Evolutionary conservation across 2,329 filamentous ascomycete species (phyloP).

Genomic region (Microsporum canis): DNA sequence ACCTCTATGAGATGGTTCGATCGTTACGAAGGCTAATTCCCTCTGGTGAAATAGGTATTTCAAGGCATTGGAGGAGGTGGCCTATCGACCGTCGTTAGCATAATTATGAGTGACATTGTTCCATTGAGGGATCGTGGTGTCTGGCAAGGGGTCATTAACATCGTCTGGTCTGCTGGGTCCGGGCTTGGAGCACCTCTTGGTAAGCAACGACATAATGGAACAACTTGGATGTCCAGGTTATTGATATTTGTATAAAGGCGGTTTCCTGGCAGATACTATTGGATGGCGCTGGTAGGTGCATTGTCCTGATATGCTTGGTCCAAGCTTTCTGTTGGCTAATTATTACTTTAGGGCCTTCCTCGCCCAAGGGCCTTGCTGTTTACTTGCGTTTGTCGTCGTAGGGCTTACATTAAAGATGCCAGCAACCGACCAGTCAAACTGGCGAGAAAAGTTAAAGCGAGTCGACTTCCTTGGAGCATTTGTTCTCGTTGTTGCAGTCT

Average conservation of each 20-base stretch:
- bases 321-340: conserved; percentile 2
- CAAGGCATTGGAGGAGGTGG: conserved; percentile 59
- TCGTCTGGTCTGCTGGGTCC: conserved; percentile 59
- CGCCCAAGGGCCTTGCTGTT: conserved; percentile 56
- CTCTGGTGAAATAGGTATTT: conserved; percentile 32
- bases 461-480: conserved; percentile 65
- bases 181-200: conserved; percentile 58
- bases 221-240: background rate
- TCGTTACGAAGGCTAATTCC: background rate
- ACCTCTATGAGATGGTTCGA: conserved; percentile 14
- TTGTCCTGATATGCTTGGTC: background rate
- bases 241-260: conserved; percentile 28
- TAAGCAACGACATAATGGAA: conserved; percentile 7
- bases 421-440: conserved; percentile 46
- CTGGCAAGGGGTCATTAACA: conserved; percentile 65
- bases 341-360: conserved; percentile 50
- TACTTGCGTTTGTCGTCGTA: conserved; percentile 54
- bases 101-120: conserved; percentile 60
- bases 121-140: conserved; percentile 57
- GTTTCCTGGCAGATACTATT: conserved; percentile 58
- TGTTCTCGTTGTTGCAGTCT: conserved; percentile 53
- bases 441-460: conserved; percentile 53
- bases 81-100: conserved; percentile 58
- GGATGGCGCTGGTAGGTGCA: conserved; percentile 58
- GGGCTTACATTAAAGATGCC: conserved; percentile 53